Conservation (phyloP, 2,329 filamentous ascomycete genomes). For the Trichoderma simmonsii region DNA sequence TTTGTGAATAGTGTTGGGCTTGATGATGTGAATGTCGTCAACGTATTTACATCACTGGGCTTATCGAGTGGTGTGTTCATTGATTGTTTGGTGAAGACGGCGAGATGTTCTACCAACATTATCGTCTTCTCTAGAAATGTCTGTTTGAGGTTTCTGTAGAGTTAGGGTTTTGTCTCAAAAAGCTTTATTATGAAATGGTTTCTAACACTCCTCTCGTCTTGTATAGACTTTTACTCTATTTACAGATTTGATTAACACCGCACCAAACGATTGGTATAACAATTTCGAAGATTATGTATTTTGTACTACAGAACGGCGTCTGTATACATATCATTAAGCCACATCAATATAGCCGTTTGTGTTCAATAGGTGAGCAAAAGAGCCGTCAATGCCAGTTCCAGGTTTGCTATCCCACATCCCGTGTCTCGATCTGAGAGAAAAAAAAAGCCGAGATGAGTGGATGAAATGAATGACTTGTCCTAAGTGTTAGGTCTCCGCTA, state of each 20-base stretch:
- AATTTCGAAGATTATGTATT: neutral
- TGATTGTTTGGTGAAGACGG: neutral
- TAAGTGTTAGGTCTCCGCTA: too few species aligned
- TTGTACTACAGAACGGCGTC: too few species aligned
- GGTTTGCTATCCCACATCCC: neutral
- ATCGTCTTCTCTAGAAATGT: neutral
- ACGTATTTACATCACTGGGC: neutral
- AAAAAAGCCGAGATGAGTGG: neutral
- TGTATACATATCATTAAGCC: neutral
- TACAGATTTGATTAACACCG: too few species aligned
- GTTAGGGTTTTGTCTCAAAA: neutral
- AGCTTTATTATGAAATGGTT: neutral
- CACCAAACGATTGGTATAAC: too few species aligned
- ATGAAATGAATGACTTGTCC: neutral
- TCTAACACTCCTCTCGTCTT: too few species aligned
- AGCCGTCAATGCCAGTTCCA: neutral
- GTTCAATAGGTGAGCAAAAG: neutral
- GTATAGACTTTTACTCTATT: too few species aligned
- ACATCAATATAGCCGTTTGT: neutral
- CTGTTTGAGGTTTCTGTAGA: neutral
- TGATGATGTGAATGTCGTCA: neutral
- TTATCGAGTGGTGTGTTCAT: neutral
- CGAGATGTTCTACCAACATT: neutral
- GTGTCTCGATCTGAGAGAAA: neutral
- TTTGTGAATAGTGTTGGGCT: neutral